These are phyloP conservation scores for Phytophthora idaei DNA, from an alignment of 352 stramenopile species.

Conservation along the genomic window DNA sequence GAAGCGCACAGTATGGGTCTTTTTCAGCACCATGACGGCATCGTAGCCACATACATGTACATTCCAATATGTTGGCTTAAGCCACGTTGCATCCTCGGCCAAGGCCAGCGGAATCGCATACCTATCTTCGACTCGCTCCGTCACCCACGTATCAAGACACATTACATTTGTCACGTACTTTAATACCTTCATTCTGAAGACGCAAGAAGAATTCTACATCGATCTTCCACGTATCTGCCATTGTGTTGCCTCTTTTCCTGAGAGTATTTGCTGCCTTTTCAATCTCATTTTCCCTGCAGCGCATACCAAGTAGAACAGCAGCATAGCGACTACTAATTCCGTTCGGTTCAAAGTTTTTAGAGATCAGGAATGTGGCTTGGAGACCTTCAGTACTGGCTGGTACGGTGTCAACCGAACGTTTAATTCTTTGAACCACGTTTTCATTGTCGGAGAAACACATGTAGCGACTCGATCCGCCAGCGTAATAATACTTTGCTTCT, in stretches of 20 bases:
- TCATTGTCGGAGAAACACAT: not conserved
- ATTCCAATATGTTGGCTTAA: not conserved
- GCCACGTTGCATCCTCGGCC: not conserved
- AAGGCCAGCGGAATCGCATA: not conserved
- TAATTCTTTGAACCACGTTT: not conserved
- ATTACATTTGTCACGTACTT: not conserved
- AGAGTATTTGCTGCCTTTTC: not conserved
- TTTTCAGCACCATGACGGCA: not conserved
- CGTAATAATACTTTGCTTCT: not conserved
- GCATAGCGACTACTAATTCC: not conserved
- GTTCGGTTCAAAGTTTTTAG: not conserved
- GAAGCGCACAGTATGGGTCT: not conserved
- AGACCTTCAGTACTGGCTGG: too few relatives aligned
- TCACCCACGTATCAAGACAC: not conserved
- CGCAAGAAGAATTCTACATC: not conserved
- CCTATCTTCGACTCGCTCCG: not conserved
- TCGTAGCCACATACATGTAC: not conserved
- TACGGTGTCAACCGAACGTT: too few relatives aligned
- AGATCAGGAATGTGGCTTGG: not conserved
- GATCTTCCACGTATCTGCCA: not conserved
- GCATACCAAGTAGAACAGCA: not conserved
- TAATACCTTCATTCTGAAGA: not conserved
- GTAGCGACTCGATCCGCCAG: not conserved
- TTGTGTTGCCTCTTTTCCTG: not conserved
- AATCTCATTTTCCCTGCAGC: not conserved